phyloP scores from a whole-genome alignment of 352 stramenopile genomes.

The Peronospora destructor region DNA sequence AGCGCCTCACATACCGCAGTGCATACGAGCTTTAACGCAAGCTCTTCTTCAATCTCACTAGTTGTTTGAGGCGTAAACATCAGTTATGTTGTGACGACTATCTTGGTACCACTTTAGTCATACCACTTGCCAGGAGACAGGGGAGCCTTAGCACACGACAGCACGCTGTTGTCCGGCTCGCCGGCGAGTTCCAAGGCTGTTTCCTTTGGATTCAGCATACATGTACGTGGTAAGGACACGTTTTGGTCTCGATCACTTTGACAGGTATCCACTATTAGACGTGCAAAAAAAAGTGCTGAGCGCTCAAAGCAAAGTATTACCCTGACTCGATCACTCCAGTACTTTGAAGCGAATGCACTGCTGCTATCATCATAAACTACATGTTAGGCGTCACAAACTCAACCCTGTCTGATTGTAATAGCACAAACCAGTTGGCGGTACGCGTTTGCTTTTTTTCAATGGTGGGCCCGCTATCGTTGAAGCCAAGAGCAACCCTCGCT shows the following conservation, averaged over 20 bases:
- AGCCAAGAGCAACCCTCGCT: slow-evolving; percentile 12
- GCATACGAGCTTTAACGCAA: slow-evolving; percentile 17
- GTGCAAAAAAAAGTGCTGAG: not conserved
- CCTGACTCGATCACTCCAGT: slow-evolving; percentile 1
- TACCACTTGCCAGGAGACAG: slow-evolving; percentile 22
- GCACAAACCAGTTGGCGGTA: slow-evolving; percentile 10
- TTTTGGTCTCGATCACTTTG: not conserved
- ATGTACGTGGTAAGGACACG: not conserved
- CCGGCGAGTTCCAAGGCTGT: not conserved
- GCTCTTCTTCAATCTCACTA: slow-evolving; percentile 18
- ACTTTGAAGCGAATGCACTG: not conserved
- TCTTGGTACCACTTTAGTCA: slow-evolving; percentile 1
- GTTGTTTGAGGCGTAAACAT: slow-evolving; percentile 2
- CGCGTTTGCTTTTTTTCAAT: slow-evolving; percentile 18
- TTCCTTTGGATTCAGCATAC: not conserved
- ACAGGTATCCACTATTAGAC: not conserved
- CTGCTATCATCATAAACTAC: slow-evolving; percentile 3
- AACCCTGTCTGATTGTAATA: slow-evolving; percentile 1
- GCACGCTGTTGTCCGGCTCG: not conserved
- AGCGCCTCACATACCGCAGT: slow-evolving; percentile 14
- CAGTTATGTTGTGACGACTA: not conserved
- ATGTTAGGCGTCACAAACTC: slow-evolving; percentile 3
- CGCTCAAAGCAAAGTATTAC: slow-evolving; percentile 8
- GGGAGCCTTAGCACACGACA: slow-evolving; percentile 3
- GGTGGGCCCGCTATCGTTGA: slow-evolving; percentile 6